phyloP scores from a whole-genome alignment of 2,329 filamentous ascomycete species.

The Cladosporium sp. region DNA sequence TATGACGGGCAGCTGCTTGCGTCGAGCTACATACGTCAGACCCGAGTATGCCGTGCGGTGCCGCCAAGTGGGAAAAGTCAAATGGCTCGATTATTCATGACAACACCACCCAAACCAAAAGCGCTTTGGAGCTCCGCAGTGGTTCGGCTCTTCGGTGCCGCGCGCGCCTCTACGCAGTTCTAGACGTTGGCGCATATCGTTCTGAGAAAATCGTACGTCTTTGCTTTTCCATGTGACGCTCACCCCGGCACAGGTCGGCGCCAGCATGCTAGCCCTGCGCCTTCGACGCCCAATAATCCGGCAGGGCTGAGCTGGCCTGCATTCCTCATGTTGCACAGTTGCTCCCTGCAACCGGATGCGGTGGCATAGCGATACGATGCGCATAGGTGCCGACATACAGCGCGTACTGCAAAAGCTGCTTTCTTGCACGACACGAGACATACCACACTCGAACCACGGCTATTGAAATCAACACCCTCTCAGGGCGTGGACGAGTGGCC shows the following conservation, averaged over 20 bases:
- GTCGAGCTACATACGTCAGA: not conserved
- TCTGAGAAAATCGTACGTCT: constrained; percentile 3
- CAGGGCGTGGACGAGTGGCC: not conserved
- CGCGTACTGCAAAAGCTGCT: not conserved
- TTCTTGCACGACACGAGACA: not conserved
- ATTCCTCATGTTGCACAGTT: constrained; percentile 10
- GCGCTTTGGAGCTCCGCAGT: not conserved
- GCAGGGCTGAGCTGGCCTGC: constrained; percentile 9
- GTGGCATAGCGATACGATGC: not conserved
- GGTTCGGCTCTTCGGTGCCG: constrained; percentile 4
- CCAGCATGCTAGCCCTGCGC: constrained; percentile 1
- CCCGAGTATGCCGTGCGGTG: constrained; percentile 1
- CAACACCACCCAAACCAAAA: constrained; percentile 5
- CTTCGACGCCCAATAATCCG: constrained; percentile 2
- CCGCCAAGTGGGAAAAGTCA: constrained; percentile 16
- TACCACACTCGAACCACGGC: not conserved
- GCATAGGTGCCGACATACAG: not conserved
- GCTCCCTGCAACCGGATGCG: not conserved
- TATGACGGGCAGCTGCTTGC: constrained; percentile 6
- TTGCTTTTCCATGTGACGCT: not conserved
- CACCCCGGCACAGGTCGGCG: not conserved
- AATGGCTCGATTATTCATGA: not conserved
- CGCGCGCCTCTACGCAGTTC: not conserved
- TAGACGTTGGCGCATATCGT: not conserved
- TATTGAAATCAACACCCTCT: not conserved